Conservation (phyloP, 148 eudicot genomes). For the Polygonum maritimum region DNA sequence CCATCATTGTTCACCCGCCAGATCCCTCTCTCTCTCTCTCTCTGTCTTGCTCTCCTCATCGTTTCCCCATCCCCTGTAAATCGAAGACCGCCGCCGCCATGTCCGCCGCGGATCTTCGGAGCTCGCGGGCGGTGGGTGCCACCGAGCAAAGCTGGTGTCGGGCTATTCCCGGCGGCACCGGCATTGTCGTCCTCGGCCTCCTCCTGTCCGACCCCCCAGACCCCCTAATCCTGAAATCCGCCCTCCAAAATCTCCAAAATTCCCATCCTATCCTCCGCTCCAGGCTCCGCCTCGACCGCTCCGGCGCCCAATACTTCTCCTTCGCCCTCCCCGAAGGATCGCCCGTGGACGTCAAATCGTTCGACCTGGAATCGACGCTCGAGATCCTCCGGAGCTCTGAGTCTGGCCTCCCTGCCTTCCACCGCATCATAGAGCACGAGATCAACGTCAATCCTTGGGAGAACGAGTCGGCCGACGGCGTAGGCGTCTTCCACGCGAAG, state of each 20-base stretch:
- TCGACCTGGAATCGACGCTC: constrained; percentile 32
- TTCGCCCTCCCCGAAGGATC: constrained; percentile 23
- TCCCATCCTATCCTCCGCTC: constrained; percentile 71
- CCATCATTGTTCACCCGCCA: background rate
- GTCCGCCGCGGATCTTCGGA: constrained; percentile 6
- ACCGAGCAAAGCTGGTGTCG: constrained; percentile 84
- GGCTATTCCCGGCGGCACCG: constrained; percentile 76
- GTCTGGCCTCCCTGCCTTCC: constrained; percentile 23
- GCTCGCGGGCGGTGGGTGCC: constrained; percentile 36
- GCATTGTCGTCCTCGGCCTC: constrained; percentile 52
- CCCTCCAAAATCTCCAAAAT: constrained; percentile 49
- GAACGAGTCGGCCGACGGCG: background rate
- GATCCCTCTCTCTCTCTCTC: background rate
- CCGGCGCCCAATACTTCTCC: constrained; percentile 24
- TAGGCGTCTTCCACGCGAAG: constrained; percentile 38
- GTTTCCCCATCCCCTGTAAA: background rate
- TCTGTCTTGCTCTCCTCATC: background rate
- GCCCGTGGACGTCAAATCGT: constrained; percentile 25
- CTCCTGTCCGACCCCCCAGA: constrained; percentile 38
- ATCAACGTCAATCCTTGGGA: constrained; percentile 52
- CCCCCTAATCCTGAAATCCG: constrained; percentile 26
- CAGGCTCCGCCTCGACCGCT: constrained; percentile 32
- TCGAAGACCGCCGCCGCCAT: background rate
- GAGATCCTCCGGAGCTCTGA: constrained; percentile 18
- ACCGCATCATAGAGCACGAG: constrained; percentile 57